Evolutionary conservation across 2,329 filamentous ascomycete genomes (phyloP), one percentile per base, ranked within the genome.

Genomic region (Raffaelea deltoideospora): DNA sequence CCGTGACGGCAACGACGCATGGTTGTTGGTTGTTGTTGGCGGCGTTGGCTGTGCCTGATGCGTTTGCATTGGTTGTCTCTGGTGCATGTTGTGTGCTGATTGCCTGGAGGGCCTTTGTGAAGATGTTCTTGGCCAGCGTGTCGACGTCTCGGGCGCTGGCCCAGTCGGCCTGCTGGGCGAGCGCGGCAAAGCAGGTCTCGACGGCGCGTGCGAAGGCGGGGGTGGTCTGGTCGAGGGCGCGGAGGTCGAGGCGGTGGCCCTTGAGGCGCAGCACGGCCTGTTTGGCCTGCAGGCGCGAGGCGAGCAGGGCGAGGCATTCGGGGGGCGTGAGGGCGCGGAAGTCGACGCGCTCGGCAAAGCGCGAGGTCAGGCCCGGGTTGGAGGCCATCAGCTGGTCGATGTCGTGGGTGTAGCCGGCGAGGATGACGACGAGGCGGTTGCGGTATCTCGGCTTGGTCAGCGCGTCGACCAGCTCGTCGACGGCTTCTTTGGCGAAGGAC

Each of bases 371-470:
- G 0, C 77, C 78, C 0, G 69, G 63, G 42, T 83, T 83, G 17
- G 65, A 59, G 0, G 57, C 54, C 53, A 83, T 63, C 0, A 84
- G 61, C 0, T 58, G 54, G 45, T 83, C 72, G 39, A 84, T 81
- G 27, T 82, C 72, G 0, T 63, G 46, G 10, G 74, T 69, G 43
- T 84, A 84, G 0, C 79, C 79, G 0, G 79, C 79, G 1, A 84
- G 55, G 26, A 84, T 79, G 26, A 78, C 64, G 28, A 84, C 62
- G 3, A 83, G 53, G 40, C 74, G 78, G 23, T 65, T 58, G 3
- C 59, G 53, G 48, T 72, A 83, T 27, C 58, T 64, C 0, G 65
- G 61, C 41, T 81, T 71, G 2, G 64, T 69, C 0, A 65, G 48
- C 1, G 54, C 60, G 41, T 69, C 64, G 0, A 72, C 64, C 0